Percentiles rank a stretch among this genome's conserved stretches.
phyloP scores from a whole-genome alignment of 2,329 filamentous ascomycete genomes.

The Colletotrichum liriopes region DNA sequence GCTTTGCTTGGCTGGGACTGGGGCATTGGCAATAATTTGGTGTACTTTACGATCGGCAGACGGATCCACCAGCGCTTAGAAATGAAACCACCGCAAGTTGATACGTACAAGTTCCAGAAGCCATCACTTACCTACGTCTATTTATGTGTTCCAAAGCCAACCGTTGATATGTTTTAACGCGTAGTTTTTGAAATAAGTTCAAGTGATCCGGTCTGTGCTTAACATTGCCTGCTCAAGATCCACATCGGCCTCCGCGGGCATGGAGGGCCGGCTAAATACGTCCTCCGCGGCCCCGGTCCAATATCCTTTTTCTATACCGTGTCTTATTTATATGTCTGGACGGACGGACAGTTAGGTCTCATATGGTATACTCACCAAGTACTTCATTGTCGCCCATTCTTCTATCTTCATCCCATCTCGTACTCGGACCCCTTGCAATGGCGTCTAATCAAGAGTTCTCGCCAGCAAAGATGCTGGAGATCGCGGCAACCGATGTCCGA shows the following conservation, averaged over 20 bases:
- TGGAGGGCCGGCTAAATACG: not conserved
- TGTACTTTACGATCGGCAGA: not conserved
- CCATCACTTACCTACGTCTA: too few species aligned
- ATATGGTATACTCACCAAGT: not conserved
- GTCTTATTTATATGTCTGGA: not conserved
- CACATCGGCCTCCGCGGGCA: conserved; percentile 1
- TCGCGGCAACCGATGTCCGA: not conserved
- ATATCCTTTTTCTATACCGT: not conserved
- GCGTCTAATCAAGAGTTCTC: not conserved
- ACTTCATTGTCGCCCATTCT: not conserved
- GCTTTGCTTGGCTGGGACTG: not conserved
- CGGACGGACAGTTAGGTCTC: not conserved
- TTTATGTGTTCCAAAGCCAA: not conserved
- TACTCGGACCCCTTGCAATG: not conserved
- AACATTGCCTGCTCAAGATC: not conserved
- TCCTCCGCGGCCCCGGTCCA: not conserved
- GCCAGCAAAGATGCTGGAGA: not conserved
- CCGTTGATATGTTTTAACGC: not conserved
- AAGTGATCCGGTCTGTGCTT: too few species aligned
- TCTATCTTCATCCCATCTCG: not conserved
- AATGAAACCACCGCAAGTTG: not conserved
- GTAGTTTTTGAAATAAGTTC: not conserved
- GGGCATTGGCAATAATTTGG: not conserved
- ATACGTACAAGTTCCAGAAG: not conserved
- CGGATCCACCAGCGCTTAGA: not conserved